Percentiles rank a stretch among this genome's conserved stretches.
Conservation (phyloP, 495 filamentous ascomycete genomes). For the Delitschia confertaspora region DNA sequence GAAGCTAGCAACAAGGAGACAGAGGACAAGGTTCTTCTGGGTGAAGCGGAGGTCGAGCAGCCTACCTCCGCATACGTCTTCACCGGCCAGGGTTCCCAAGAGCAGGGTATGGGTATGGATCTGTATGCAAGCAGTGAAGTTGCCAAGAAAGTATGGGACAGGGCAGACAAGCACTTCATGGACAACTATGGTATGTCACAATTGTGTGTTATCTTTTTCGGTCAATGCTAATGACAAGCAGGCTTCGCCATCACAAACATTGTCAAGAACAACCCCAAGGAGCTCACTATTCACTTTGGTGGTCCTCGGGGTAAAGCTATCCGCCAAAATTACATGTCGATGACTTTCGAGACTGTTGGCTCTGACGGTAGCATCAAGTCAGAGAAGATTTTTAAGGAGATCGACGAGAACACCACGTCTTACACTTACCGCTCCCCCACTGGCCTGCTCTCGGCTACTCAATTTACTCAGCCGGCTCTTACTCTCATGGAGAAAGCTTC, state of each 20-base stretch:
- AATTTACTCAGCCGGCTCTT: constrained; percentile 95
- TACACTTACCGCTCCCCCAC: constrained; percentile 96
- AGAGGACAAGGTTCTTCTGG: constrained; percentile 88
- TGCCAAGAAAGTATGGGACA: constrained; percentile 95
- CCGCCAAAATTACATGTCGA: constrained; percentile 97
- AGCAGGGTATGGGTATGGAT: constrained; percentile 99
- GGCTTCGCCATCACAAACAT: constrained; percentile 96
- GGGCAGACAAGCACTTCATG: constrained; percentile 94
- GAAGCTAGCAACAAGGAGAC: constrained; percentile 88
- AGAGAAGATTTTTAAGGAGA: constrained; percentile 98
- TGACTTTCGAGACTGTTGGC: constrained; percentile 96
- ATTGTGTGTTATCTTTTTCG: constrained; percentile 53
- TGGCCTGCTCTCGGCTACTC: constrained; percentile 90
- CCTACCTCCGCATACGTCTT: constrained; percentile 97
- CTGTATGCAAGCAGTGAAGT: constrained; percentile 87
- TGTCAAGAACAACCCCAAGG: constrained; percentile 98
- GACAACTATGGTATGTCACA: constrained; percentile 97
- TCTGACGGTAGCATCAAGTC: constrained; percentile 88
- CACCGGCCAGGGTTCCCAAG: constrained; percentile 94
- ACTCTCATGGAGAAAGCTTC: constrained; percentile 99
- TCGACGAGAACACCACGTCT: constrained; percentile 79
- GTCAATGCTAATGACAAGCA: constrained; percentile 40
- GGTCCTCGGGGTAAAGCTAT: constrained; percentile 95
- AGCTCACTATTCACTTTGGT: constrained; percentile 97
- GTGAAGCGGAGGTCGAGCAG: constrained; percentile 96